Conservation (phyloP, 2,329 filamentous ascomycete species). For the Akanthomyces lecanii region DNA sequence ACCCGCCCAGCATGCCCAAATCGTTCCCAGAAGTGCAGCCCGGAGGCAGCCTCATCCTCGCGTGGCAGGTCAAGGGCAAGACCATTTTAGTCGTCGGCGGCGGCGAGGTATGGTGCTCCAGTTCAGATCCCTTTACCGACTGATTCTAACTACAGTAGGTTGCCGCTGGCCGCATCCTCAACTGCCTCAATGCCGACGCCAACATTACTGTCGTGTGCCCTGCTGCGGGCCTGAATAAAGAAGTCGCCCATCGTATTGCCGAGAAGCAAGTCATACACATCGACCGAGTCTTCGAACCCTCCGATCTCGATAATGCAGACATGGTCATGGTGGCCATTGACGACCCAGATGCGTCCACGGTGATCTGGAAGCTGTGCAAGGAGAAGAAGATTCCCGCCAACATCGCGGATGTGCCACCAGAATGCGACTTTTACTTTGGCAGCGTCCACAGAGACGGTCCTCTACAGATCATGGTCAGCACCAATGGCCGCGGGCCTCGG, state of each 20-base stretch:
- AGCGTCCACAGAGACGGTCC: slow-evolving; percentile 93
- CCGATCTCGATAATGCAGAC: slow-evolving; percentile 75
- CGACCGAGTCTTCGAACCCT: slow-evolving; percentile 77
- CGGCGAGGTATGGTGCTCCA: slow-evolving; percentile 68
- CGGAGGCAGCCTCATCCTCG: slow-evolving; percentile 87
- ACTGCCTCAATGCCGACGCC: slow-evolving; percentile 92
- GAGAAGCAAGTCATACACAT: slow-evolving; percentile 73
- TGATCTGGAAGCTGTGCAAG: slow-evolving; percentile 93
- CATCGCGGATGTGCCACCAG: slow-evolving; percentile 91
- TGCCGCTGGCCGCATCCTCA: slow-evolving; percentile 87
- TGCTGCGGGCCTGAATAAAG: slow-evolving; percentile 72
- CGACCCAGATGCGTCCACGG: slow-evolving; percentile 82
- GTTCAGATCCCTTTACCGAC: neutral
- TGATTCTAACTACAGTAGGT: slow-evolving; percentile 56
- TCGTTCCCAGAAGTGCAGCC: slow-evolving; percentile 78
- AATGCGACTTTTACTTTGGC: slow-evolving; percentile 99
- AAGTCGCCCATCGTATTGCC: slow-evolving; percentile 78
- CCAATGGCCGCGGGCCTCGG: slow-evolving; percentile 92
- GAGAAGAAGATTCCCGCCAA: slow-evolving; percentile 80
- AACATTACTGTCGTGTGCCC: slow-evolving; percentile 83
- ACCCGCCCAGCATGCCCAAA: slow-evolving; percentile 29
- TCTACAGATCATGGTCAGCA: slow-evolving; percentile 97
- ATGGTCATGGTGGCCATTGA: slow-evolving; percentile 95
- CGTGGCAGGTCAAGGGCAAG: slow-evolving; percentile 91
- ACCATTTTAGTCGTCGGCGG: slow-evolving; percentile 89